Conservation (phyloP, 441 rosid genomes). For the Brassica hybrid region DNA sequence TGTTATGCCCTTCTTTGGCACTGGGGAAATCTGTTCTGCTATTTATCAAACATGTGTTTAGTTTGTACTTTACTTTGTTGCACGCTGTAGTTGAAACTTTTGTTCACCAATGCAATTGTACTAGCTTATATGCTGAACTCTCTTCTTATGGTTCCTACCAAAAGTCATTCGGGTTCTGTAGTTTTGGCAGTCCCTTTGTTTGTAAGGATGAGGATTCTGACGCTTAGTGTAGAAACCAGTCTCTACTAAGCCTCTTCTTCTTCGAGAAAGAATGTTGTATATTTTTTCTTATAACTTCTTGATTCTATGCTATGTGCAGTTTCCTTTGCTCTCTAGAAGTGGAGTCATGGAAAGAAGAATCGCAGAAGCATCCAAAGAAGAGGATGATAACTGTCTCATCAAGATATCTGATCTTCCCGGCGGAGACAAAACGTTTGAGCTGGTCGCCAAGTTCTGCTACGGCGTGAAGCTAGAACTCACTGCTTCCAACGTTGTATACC, state of each 20-base stretch:
- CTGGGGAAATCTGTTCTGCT: background rate
- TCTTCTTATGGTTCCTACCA: background rate
- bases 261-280: conserved; percentile 21
- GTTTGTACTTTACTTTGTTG: too few relatives aligned
- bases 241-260: background rate
- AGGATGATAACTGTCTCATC: conserved; percentile 61
- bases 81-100: too few relatives aligned
- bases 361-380: conserved; percentile 79
- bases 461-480: conserved; percentile 95
- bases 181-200: background rate
- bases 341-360: conserved; percentile 89
- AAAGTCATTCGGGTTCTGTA: too few relatives aligned
- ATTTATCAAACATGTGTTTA: conserved; percentile 11
- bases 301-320: conserved; percentile 66
- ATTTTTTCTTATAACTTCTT: background rate
- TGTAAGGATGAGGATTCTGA: background rate
- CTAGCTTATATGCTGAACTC: background rate
- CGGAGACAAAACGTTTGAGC: conserved; percentile 90
- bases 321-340: conserved; percentile 95
- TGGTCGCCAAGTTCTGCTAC: conserved; percentile 91
- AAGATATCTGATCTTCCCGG: conserved; percentile 73
- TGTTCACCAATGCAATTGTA: too few relatives aligned
- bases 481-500: conserved; percentile 80
- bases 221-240: too few relatives aligned
- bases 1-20: conserved; percentile 22